Evolutionary conservation across 2,329 filamentous ascomycete species (phyloP).

Genomic region (Neofusicoccum kwambonambiense): DNA sequence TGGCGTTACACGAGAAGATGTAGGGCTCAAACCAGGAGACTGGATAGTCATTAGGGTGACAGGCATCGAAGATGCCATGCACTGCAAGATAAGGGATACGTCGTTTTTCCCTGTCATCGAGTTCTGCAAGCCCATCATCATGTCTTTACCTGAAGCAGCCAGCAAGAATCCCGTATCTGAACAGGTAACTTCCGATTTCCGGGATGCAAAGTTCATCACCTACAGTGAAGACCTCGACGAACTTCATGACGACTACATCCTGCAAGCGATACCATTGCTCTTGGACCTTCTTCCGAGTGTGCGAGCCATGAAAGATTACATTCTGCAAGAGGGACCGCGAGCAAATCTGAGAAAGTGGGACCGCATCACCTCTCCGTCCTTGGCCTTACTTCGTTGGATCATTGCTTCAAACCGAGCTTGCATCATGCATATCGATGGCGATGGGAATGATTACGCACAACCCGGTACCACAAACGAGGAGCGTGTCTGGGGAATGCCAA

Average conservation of each 20-base stretch:
- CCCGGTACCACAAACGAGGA: conserved; percentile 42
- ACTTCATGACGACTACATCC: conserved; percentile 47
- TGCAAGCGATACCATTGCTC: conserved; percentile 50
- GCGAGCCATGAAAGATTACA: conserved; percentile 53
- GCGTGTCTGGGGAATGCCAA: conserved; percentile 61
- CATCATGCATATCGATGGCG: conserved; percentile 70
- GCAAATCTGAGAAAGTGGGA: conserved; percentile 51
- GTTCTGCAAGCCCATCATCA: not conserved
- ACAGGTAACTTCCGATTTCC: conserved; percentile 26
- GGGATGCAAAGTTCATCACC: conserved; percentile 34
- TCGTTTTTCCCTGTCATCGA: not conserved
- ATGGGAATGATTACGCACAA: conserved; percentile 19
- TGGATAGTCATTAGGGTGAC: conserved; percentile 49
- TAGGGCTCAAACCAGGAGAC: conserved; percentile 45
- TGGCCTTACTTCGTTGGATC: conserved; percentile 78
- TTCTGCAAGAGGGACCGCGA: conserved; percentile 39
- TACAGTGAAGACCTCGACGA: conserved; percentile 61
- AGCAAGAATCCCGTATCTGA: not conserved
- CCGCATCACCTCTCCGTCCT: conserved; percentile 62
- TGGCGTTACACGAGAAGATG: not conserved
- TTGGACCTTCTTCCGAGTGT: conserved; percentile 63
- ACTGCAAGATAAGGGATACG: not conserved
- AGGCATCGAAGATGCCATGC: not conserved
- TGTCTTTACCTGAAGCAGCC: not conserved
- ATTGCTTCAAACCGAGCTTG: conserved; percentile 86